These are phyloP conservation scores for Candida insectalens DNA, from an alignment of 805 yeast genomes.

Conservation along the genomic window DNA sequence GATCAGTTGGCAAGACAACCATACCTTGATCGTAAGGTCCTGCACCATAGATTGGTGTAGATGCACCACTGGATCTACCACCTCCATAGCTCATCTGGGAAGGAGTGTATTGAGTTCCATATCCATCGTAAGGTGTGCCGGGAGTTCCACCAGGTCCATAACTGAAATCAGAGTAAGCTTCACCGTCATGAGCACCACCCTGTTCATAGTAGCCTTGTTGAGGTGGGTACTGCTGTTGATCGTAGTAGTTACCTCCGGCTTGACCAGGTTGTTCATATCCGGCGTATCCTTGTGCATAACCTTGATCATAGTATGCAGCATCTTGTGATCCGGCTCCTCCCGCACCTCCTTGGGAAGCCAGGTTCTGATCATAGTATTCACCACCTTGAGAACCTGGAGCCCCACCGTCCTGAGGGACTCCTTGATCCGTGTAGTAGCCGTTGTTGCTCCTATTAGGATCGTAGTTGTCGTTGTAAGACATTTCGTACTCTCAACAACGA, in stretches of 20 bases:
- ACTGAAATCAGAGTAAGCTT: conserved; percentile 51
- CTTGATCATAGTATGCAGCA: conserved; percentile 37
- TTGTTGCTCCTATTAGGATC: conserved; percentile 28
- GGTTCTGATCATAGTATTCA: conserved; percentile 18
- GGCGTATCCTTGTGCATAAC: conserved; percentile 2
- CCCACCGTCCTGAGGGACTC: conserved; percentile 7
- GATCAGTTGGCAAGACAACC: conserved; percentile 76
- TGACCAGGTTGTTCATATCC: conserved; percentile 17
- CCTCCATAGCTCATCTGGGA: conserved; percentile 85
- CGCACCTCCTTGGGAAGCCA: conserved; percentile 11
- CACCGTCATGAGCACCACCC: conserved; percentile 34
- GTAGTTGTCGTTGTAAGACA: conserved; percentile 54
- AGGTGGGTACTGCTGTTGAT: conserved; percentile 33
- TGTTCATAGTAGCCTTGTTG: conserved; percentile 47
- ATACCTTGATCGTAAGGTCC: conserved; percentile 32
- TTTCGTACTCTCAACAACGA: conserved; percentile 26
- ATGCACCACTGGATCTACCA: conserved; percentile 83
- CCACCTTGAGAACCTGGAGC: not conserved
- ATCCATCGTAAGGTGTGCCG: conserved; percentile 59
- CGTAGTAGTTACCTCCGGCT: conserved; percentile 7
- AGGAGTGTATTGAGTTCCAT: conserved; percentile 52
- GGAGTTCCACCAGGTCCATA: conserved; percentile 51
- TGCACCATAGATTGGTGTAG: conserved; percentile 66
- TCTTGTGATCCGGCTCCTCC: conserved; percentile 11
- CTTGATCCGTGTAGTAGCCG: conserved; percentile 24